phyloP scores from a whole-genome alignment of 2,329 filamentous ascomycete genomes.

The Nigrograna mackinnonii region DNA sequence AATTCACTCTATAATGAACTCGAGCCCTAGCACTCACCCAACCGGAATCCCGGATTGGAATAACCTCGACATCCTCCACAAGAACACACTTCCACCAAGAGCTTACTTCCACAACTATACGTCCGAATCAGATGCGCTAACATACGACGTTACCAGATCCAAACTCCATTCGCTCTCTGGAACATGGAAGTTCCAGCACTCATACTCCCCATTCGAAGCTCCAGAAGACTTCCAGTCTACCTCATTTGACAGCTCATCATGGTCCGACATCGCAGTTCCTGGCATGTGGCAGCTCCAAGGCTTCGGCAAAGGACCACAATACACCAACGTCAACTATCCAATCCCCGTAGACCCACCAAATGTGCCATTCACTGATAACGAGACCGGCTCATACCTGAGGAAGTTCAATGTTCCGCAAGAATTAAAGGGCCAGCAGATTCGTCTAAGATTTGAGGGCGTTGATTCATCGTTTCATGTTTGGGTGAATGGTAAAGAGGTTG shows the following conservation, averaged over 20 bases:
- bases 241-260: constrained; percentile 43
- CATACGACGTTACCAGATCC: constrained; percentile 37
- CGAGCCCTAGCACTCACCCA: constrained; percentile 13
- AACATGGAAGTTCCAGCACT: constrained; percentile 45
- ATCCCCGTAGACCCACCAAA: constrained; percentile 68
- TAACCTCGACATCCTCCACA: constrained; percentile 63
- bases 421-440: constrained; percentile 58
- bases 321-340: constrained; percentile 70
- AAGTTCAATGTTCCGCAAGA: constrained; percentile 57
- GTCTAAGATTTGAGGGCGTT: constrained; percentile 72
- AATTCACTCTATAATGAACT: no score
- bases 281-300: constrained; percentile 74
- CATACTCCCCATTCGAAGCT: constrained; percentile 39
- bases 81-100: constrained; percentile 61
- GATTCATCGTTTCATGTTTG: constrained; percentile 73
- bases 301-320: constrained; percentile 65
- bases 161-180: constrained; percentile 36
- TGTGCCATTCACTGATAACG: constrained; percentile 63
- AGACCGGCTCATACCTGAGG: constrained; percentile 65
- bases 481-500: constrained; percentile 66
- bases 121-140: constrained; percentile 53
- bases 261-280: constrained; percentile 63
- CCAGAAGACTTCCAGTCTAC: constrained; percentile 36
- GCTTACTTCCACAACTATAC: constrained; percentile 61
- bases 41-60: constrained; percentile 60